Conservation (phyloP, 1,139 yeast genomes). For the Protomyces pachydermus region DNA sequence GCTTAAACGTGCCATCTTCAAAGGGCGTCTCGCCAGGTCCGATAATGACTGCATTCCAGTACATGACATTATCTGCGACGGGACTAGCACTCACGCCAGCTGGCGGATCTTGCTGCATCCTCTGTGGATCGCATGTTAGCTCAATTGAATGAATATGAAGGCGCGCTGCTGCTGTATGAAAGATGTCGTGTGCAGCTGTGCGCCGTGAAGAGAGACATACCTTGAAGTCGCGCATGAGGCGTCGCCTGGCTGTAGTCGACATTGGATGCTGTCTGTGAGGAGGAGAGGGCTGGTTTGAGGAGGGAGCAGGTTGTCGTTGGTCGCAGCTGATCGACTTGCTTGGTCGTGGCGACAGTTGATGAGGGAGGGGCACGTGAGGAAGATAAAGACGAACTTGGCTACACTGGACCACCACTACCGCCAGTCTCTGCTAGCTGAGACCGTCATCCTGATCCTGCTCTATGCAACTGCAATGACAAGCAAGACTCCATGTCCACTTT, state of each 20-base stretch:
- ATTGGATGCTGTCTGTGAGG: slow-evolving; percentile 40
- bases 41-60: slow-evolving; percentile 94
- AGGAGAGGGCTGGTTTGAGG: no score
- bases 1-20: slow-evolving; percentile 94
- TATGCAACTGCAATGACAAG: no score
- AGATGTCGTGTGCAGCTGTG: no score
- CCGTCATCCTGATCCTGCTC: no score
- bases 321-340: background rate
- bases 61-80: slow-evolving; percentile 92
- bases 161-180: background rate
- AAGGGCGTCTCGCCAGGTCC: slow-evolving; percentile 98
- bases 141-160: background rate
- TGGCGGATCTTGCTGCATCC: slow-evolving; percentile 98
- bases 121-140: slow-evolving; percentile 41
- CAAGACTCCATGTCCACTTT: background rate
- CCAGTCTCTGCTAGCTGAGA: no score
- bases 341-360: background rate
- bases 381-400: no score
- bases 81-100: slow-evolving; percentile 98
- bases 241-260: slow-evolving; percentile 98
- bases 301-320: background rate
- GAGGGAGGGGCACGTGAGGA: no score
- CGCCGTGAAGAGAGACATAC: slow-evolving; percentile 43
- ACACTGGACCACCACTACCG: no score
- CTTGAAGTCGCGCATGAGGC: slow-evolving; percentile 97